Evolutionary conservation across 192 early-diverging fungal genomes (phyloP), one percentile per base, ranked within the genome.

Genomic region (Entophlyctis luteolus): DNA sequence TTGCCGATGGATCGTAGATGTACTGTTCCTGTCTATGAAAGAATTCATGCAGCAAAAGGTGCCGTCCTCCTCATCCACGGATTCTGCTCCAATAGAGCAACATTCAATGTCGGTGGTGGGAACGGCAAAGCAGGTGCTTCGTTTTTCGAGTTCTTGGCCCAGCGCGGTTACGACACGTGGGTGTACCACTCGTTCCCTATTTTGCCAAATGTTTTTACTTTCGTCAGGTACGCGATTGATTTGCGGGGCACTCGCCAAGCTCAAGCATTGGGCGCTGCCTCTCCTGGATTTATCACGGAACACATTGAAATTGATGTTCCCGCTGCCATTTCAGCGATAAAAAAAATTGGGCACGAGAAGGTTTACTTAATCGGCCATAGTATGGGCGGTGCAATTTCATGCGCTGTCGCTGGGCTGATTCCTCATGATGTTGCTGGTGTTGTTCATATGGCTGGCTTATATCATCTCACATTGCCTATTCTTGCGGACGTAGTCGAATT

Each of bases 361-460:
- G 72, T 81, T 4, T 81, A 75, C 48, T 60, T 81, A 14, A 73
- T 81, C 29, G 79, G 79, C 0, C 79, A 81, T 52, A 67, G 68
- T 38, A 77, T 81, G 75, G 79, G 79, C n/a, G 79, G 73, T 29
- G 79, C 79, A 23, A 59, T 81, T 18, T 78, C 73, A 2, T 81
- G 75, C 46, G 79, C 79, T 4, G 73, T 75, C 2, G 76, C 79
- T 25, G 79, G 79, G 18, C 32, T 60, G 8, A 49, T 58, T 28
- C 79, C 75, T 8, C 56, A 78, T 52, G 75, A 78, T 36, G 70
- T 81, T 29, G 79, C 79, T 45, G 79, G 79, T 2, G 72, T 81
- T 3, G 67, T 81, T 27, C 79, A 81, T 66, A 68, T 81, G 1
- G 79, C 79, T 2, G 79, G 79, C 4, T 47, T 81, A 3, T 81